Base-by-base conservation (phyloP, 2,329 filamentous ascomycete genomes). In the Xylaria sp. region DNA sequence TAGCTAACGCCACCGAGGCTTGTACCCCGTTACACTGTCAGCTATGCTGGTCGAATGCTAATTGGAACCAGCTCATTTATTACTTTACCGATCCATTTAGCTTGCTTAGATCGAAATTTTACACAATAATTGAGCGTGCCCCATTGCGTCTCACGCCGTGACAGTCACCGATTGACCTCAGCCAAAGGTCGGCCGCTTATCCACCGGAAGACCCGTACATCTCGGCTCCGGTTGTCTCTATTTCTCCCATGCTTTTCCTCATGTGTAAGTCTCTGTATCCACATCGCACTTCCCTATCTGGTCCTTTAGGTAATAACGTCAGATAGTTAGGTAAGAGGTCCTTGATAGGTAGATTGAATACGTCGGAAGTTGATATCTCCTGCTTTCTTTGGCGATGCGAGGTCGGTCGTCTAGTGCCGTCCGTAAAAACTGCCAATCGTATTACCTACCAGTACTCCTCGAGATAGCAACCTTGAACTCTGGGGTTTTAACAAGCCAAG, bases 371-470 rank as follows among this genome's bases (percentile, higher is more conserved):
- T 20, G 37, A 18, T 34, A 44, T 50, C 57, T 62, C 54, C 39
- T 59, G 34, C 62, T 61, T 39, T n/a, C 58, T 51, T 52, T 65
- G 18, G 57, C 46, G 58, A 63, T 63, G 58, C 65, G 65, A 70
- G 37, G 41, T 63, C 54, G 58, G 41, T 63, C 54, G 58, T 57
- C 18, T 68, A 65, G 63, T 57, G 58, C 58, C 39, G n/a, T 41
- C 32, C 12, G 34, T 28, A 13, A 46, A 60, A 37, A 52, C 34
- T 51, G 28, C 50, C 66, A 68, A 59, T 65, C n/a, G 52, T 28
- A 61, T 37, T 46, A 46, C 13, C 41, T 41, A 56, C 37, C 18
- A 25, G 23, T 25, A 25, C 23, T 3, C 23, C 44, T 34, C 23
- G 32, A 63, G 62, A 66, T 59, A 62, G 56, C 34, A 46, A 46